Evolutionary conservation across 441 rosid genomes (phyloP), one percentile per base, ranked within the genome.

Genomic region (Gossypium aridum): DNA sequence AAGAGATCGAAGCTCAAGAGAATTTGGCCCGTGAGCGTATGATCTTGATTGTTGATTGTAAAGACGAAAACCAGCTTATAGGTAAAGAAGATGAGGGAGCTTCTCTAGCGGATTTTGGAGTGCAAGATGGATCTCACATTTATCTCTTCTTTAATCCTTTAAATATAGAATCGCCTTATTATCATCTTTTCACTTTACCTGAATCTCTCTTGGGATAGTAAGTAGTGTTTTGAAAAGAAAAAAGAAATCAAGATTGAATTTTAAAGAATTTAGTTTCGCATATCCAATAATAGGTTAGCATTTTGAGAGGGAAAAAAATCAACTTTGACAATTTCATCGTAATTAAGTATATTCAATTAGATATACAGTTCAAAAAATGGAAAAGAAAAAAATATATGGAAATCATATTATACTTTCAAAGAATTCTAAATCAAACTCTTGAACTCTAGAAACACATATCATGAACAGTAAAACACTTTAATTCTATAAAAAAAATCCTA

Each of bases 111-210:
- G 87, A 85, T 64, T 80, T 79, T 23, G 95, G 90, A 3, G 80
- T 91, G 34, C 47, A 39, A 43, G 92, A 90, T 56, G 88, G 86
- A 70, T 85, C 91, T 76, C 91, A 84, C 53, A 55, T 88, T 43
- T 89, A 87, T 71, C 87, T 92, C 69, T 87, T 90, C 80, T 86
- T 90, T 71, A 79, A 39, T 25, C 77, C 78, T 9, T 65, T 70
- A 1, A 88, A 87, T 53, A 85, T 75, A 73, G 85, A 74, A 17
- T 75, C 82, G 10, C 6, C 72, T 53, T 69, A 61, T 39, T 63
- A 59, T 34, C 45, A 56, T 65, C 26, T 75, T 14, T 76, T 68
- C 31, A 26, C 70, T 20, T 60, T 20, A 20, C 62, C 73, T 5
- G 80, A 74, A 3, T 8, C 73, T 70, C 60, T 76, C 7, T 4